Percentiles rank a stretch among this genome's conserved stretches.
phyloP scores from a whole-genome alignment of 2,329 filamentous ascomycete genomes.

The Colletotrichum nymphaeae region DNA sequence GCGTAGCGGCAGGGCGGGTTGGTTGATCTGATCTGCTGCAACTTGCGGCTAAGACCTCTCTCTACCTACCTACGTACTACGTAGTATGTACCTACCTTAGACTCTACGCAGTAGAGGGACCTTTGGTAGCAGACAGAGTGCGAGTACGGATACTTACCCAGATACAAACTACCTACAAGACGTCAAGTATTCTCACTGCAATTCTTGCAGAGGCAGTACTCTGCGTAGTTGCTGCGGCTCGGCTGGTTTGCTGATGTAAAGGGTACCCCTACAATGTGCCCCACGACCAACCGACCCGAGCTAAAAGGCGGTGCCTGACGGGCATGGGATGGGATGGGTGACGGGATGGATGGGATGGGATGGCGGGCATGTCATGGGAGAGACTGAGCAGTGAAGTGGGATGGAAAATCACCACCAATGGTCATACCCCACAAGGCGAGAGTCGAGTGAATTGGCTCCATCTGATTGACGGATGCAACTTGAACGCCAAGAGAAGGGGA shows the following conservation, averaged over 20 bases:
- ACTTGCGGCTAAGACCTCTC: neutral
- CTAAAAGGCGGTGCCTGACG: neutral
- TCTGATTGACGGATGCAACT: neutral
- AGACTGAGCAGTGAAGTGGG: slow-evolving; percentile 6
- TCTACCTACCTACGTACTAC: too few species aligned
- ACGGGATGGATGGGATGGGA: slow-evolving; percentile 1
- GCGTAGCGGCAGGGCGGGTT: slow-evolving; percentile 14
- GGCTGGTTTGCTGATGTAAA: neutral
- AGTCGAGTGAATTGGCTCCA: neutral
- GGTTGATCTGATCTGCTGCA: slow-evolving; percentile 31
- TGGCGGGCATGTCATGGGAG: neutral
- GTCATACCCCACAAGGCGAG: slow-evolving; percentile 8
- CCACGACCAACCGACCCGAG: neutral
- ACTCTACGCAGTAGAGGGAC: too few species aligned
- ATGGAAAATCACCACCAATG: neutral
- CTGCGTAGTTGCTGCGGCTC: too few species aligned
- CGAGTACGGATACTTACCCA: neutral
- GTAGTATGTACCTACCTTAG: too few species aligned
- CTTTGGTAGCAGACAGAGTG: neutral
- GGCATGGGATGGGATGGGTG: slow-evolving; percentile 9
- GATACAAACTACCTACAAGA: neutral
- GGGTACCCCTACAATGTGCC: neutral
- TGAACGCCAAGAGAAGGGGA: neutral
- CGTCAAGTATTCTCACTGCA: neutral
- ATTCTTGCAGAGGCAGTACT: neutral